These are phyloP conservation scores for Fraxinus cuspidata DNA, from an alignment of 257 asterid genomes.

Conservation along the genomic window DNA sequence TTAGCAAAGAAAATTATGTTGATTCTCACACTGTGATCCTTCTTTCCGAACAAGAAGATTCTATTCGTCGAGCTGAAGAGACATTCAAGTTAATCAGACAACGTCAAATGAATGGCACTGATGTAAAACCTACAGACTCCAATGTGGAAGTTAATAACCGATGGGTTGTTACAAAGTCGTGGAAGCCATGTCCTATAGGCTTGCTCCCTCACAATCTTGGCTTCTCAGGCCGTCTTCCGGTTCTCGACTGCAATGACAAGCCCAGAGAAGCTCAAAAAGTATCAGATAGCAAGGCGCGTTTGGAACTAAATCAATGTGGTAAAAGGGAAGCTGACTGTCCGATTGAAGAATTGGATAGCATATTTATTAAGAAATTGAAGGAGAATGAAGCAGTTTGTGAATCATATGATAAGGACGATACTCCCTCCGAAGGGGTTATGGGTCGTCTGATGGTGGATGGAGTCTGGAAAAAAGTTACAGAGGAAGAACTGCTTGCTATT, in stretches of 20 bases:
- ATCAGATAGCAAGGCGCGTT: slow-evolving; percentile 24
- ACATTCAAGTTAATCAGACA: slow-evolving; percentile 43
- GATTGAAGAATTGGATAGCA: slow-evolving; percentile 31
- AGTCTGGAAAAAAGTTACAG: slow-evolving; percentile 57
- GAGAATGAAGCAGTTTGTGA: slow-evolving; percentile 24
- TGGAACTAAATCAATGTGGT: slow-evolving; percentile 29
- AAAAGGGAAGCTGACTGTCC: slow-evolving; percentile 55
- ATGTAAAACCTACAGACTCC: slow-evolving; percentile 15
- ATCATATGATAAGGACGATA: slow-evolving; percentile 16
- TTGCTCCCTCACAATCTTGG: slow-evolving; percentile 63
- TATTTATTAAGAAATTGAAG: slow-evolving; percentile 31
- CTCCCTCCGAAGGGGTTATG: slow-evolving; percentile 29
- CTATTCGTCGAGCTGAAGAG: slow-evolving; percentile 50
- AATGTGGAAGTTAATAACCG: slow-evolving; percentile 30
- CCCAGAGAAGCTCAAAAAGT: slow-evolving; percentile 23
- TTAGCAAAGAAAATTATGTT: slow-evolving; percentile 21
- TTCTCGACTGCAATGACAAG: slow-evolving; percentile 43
- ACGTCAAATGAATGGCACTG: slow-evolving; percentile 29
- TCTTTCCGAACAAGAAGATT: slow-evolving; percentile 49
- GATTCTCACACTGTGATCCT: slow-evolving; percentile 20
- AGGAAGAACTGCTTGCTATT: no score
- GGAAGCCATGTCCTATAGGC: slow-evolving; percentile 65
- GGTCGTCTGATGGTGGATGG: slow-evolving; percentile 75
- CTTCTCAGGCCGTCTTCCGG: slow-evolving; percentile 59
- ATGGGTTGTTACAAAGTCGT: slow-evolving; percentile 53